Base-by-base conservation (phyloP, 2,329 filamentous ascomycete species). In the Penicillium aurantiogriseum region DNA sequence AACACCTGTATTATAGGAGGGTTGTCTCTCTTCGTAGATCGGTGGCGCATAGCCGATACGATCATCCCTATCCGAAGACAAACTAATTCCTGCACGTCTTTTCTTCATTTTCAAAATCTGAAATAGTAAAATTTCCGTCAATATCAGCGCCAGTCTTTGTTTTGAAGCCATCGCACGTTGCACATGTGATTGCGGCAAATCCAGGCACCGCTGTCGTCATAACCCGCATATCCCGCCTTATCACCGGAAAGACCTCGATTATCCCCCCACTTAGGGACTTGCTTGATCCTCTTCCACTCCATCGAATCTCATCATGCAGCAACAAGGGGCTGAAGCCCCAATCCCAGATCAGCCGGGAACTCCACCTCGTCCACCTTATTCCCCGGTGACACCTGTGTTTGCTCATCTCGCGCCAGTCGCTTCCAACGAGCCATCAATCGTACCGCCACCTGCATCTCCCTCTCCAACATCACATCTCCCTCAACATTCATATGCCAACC, bases 331-430 rank as follows among this genome's bases (percentile, higher is more conserved):
- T 40, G 47, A 48, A 25, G 27, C 51, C 38, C 44, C 47, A 62
- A 56, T 46, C 42, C 40, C 50, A 19, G 58, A 70, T 46, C 69
- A 68, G 11, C 71, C 71, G 43, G 69, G 71, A 39, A 77, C 76
- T 40, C 75, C 76, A 46, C 74, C 77, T 51, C 75, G 72, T 38
- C 77, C 77, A 25, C 77, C 77, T 27, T 79, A 79, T 67, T 79
- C 77, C 21, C 77, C 77, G 11, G 76, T 80, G 39, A 80, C 77
- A 21, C 77, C 77, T 5, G 76, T 77, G 29, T 67, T 78, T 52
- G 69, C 75, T 29, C 72, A 74, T 57, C 67, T 74, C 17, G 67
- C 68, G 38, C 69, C 69, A 23, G 62, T 71, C 53, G 56, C 64
- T 15, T 64, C 66, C 43, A 64, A 63, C 42, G 59, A 64, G 43